Evolutionary conservation across 495 filamentous ascomycete genomes (phyloP).

Genomic region (Astrocystis sublimbata): DNA sequence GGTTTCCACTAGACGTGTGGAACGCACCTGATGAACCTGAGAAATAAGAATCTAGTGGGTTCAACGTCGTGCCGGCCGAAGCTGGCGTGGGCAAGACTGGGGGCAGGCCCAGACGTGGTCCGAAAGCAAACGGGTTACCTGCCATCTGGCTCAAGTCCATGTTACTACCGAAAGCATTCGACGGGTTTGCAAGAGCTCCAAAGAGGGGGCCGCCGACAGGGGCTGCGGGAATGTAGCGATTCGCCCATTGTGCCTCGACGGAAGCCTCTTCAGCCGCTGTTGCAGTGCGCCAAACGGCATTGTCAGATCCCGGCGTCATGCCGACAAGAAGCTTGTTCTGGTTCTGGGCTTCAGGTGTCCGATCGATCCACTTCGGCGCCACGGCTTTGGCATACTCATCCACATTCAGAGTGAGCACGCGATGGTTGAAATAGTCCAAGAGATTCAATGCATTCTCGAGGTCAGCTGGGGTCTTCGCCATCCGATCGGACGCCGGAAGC

Average conservation of each 20-base stretch:
- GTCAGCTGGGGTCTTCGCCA: not conserved
- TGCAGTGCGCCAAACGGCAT: not conserved
- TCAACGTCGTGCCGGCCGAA: too few species aligned
- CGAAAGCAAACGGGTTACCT: too few species aligned
- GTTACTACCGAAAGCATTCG: too few species aligned
- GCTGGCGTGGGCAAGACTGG: too few species aligned
- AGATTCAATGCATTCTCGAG: not conserved
- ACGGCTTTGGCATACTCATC: not conserved
- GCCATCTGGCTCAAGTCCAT: too few species aligned
- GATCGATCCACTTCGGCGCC: not conserved
- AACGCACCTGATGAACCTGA: too few species aligned
- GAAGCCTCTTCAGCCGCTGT: not conserved
- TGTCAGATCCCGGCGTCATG: not conserved
- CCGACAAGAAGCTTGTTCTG: not conserved
- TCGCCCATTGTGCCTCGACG: not conserved
- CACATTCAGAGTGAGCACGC: not conserved
- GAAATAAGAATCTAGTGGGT: too few species aligned
- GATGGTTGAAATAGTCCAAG: not conserved
- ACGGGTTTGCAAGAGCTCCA: too few species aligned
- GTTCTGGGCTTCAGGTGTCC: not conserved
- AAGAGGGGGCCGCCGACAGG: not conserved
- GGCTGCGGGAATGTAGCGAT: not conserved
- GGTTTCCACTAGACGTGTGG: too few species aligned
- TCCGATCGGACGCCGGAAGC: not conserved
- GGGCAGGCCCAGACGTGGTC: too few species aligned